These are phyloP conservation scores for Pichia sp. DNA, from an alignment of 1,139 yeast species.

Conservation along the genomic window DNA sequence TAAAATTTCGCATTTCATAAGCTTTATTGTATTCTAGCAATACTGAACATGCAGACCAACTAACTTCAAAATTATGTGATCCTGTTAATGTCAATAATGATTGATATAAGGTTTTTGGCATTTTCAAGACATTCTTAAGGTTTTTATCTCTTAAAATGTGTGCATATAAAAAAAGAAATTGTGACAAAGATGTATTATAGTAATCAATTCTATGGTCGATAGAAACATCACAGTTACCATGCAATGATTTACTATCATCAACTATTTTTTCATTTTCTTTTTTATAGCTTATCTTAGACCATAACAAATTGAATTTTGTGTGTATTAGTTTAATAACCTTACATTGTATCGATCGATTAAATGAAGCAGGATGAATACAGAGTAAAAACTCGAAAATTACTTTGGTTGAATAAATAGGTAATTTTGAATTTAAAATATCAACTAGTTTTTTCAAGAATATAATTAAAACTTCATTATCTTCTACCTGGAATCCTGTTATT, in stretches of 20 bases:
- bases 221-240: background rate
- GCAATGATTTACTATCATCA: background rate
- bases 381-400: background rate
- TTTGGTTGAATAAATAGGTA: background rate
- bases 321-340: background rate
- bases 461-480: too few relatives aligned
- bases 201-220: background rate
- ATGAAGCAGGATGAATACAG: background rate
- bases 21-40: conserved; percentile 1
- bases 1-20: background rate
- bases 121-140: background rate
- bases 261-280: too few relatives aligned
- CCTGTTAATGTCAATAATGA: background rate
- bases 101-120: background rate
- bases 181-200: conserved; percentile 1
- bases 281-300: background rate
- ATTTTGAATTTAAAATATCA: background rate
- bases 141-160: background rate
- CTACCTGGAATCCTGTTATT: too few relatives aligned
- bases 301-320: background rate
- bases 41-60: conserved; percentile 5
- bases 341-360: background rate
- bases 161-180: conserved; percentile 5
- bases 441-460: too few relatives aligned
- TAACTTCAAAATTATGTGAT: conserved; percentile 1